Percentiles rank a stretch among this genome's conserved stretches.
phyloP scores from a whole-genome alignment of 352 stramenopile genomes.

The Phytophthora pini region DNA sequence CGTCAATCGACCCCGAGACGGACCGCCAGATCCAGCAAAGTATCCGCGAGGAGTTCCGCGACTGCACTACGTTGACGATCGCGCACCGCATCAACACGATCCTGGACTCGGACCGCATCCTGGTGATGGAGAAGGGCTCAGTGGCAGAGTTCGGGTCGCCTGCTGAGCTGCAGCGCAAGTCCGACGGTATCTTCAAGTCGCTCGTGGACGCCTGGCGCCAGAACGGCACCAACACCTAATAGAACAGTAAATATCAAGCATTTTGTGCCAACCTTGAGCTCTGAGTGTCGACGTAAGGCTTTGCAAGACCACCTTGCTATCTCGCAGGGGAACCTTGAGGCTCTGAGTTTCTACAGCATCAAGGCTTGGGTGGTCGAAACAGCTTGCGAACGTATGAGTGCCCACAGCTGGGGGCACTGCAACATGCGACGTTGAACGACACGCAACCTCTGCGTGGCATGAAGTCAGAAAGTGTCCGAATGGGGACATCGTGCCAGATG shows the following conservation, averaged over 20 bases:
- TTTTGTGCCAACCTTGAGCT: too few relatives aligned
- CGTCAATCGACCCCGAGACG: not conserved
- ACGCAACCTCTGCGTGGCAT: slow-evolving; percentile 22
- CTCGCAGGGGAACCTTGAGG: not conserved
- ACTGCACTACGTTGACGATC: not conserved
- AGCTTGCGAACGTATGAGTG: not conserved
- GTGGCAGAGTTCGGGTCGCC: not conserved
- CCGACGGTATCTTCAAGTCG: slow-evolving; percentile 29
- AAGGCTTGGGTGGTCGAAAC: not conserved
- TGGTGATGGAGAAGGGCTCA: not conserved
- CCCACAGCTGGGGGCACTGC: slow-evolving; percentile 13
- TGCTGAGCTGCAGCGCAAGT: not conserved
- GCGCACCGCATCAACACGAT: not conserved
- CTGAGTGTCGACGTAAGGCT: too few relatives aligned
- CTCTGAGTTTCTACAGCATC: not conserved
- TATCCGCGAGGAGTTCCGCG: not conserved
- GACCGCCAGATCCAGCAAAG: not conserved
- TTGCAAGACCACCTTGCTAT: not conserved
- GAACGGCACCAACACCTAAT: slow-evolving; percentile 13
- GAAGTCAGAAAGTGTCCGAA: slow-evolving; percentile 19
- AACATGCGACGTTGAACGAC: slow-evolving; percentile 3
- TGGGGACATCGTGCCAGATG: slow-evolving; percentile 7
- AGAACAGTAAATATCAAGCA: too few relatives aligned
- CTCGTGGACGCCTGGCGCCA: slow-evolving; percentile 66
- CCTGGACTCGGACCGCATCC: not conserved